phyloP scores from a whole-genome alignment of 1,284 basidiomycete genomes.

The Cryptococcus hybrid region DNA sequence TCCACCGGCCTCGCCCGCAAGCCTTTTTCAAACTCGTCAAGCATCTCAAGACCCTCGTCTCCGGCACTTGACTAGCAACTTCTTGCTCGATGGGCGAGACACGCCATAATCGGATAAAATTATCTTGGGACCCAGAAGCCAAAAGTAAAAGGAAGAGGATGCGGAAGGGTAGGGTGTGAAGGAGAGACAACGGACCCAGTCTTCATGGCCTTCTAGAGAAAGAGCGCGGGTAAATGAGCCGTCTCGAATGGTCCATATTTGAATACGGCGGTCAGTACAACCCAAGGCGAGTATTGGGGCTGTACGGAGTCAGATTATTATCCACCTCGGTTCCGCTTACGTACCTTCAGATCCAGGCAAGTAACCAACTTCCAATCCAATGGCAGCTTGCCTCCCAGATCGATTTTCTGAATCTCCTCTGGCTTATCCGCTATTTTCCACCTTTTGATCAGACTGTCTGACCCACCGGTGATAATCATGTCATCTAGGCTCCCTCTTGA shows the following conservation, averaged over 20 bases:
- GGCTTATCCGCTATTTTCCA: constrained; percentile 55
- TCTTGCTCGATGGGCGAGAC: constrained; percentile 55
- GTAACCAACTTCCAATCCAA: constrained; percentile 63
- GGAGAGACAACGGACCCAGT: constrained; percentile 81
- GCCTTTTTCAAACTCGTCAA: constrained; percentile 82
- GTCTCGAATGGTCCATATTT: constrained; percentile 70
- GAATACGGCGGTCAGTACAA: constrained; percentile 70
- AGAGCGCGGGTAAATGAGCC: constrained; percentile 49
- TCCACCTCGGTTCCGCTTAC: constrained; percentile 7
- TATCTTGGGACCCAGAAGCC: constrained; percentile 90
- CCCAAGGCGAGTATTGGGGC: constrained; percentile 72
- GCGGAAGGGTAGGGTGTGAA: constrained; percentile 56
- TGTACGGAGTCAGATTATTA: constrained; percentile 37
- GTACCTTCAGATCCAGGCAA: constrained; percentile 69
- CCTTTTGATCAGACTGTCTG: constrained; percentile 70
- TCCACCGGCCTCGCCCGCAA: constrained; percentile 65
- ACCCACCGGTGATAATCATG: constrained; percentile 68
- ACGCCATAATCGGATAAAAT: constrained; percentile 88
- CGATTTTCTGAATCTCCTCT: constrained; percentile 57
- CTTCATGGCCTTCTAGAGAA: constrained; percentile 81
- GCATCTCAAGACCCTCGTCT: constrained; percentile 59
- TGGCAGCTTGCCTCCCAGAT: constrained; percentile 68
- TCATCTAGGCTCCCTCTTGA: constrained; percentile 30
- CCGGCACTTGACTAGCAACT: constrained; percentile 11
- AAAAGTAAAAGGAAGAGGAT: constrained; percentile 54